Conservation (phyloP, 1,284 basidiomycete species). For the Ceratobasidium sp. region DNA sequence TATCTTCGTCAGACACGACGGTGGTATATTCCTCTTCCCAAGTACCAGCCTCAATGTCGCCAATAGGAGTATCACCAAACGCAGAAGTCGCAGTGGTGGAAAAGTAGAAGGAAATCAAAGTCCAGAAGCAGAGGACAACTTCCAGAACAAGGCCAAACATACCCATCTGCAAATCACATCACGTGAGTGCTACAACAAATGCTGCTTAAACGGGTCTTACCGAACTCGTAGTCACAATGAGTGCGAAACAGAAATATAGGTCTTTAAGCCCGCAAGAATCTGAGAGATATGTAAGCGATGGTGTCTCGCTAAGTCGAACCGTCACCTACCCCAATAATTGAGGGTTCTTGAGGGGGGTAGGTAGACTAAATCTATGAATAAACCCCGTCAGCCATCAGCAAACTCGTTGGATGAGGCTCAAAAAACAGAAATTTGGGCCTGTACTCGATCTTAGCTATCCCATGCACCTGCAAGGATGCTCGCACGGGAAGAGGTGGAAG, state of each 20-base stretch:
- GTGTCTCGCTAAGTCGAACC: too few relatives aligned
- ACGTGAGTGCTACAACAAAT: constrained; percentile 29
- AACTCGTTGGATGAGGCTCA: too few relatives aligned
- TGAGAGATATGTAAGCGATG: neutral
- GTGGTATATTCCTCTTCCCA: constrained; percentile 18
- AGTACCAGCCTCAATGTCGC: constrained; percentile 39
- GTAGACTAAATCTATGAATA: neutral
- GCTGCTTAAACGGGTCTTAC: constrained; percentile 1
- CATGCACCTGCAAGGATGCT: too few relatives aligned
- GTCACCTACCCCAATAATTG: too few relatives aligned
- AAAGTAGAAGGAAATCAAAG: constrained; percentile 31
- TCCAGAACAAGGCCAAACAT: constrained; percentile 10
- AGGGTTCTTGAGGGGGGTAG: neutral
- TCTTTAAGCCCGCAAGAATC: neutral
- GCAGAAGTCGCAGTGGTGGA: constrained; percentile 37
- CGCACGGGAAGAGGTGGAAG: too few relatives aligned
- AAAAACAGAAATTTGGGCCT: too few relatives aligned
- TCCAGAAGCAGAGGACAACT: constrained; percentile 18
- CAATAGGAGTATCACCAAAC: constrained; percentile 2
- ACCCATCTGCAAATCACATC: constrained; percentile 30
- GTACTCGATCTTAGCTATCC: too few relatives aligned
- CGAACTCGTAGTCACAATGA: neutral
- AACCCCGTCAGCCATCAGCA: neutral
- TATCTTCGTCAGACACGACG: constrained; percentile 4
- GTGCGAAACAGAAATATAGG: neutral